phyloP scores from a whole-genome alignment of 805 yeast genomes.

The Maudiozyma bulderi region DNA sequence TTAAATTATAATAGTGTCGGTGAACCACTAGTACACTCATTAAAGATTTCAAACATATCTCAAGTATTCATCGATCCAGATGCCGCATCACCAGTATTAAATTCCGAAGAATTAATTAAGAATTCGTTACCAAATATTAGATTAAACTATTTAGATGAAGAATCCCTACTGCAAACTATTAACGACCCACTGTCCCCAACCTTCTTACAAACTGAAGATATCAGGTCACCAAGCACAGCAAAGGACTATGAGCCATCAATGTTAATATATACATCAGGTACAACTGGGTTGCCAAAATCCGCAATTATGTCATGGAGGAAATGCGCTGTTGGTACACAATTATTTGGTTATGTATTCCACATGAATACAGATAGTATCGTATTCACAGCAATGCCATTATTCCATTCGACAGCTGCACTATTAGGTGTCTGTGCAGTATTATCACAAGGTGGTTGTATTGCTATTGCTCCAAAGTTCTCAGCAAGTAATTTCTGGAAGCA shows the following conservation, averaged over 20 bases:
- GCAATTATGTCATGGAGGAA: slow-evolving; percentile 91
- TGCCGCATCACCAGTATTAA: slow-evolving; percentile 43
- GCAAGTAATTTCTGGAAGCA: slow-evolving; percentile 86
- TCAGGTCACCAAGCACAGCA: slow-evolving; percentile 46
- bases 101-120: slow-evolving; percentile 37
- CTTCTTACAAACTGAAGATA: slow-evolving; percentile 45
- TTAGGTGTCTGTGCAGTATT: slow-evolving; percentile 69
- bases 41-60: slow-evolving; percentile 53
- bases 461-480: slow-evolving; percentile 73
- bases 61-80: slow-evolving; percentile 70
- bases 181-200: slow-evolving; percentile 34
- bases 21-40: slow-evolving; percentile 68
- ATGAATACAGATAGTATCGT: slow-evolving; percentile 47
- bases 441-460: slow-evolving; percentile 62
- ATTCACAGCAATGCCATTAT: slow-evolving; percentile 89
- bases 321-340: slow-evolving; percentile 54
- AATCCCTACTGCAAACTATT: slow-evolving; percentile 34
- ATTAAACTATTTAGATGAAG: slow-evolving; percentile 45
- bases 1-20: slow-evolving; percentile 72
- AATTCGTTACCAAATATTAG: slow-evolving; percentile 31
- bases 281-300: slow-evolving; percentile 90
- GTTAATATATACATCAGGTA: slow-evolving; percentile 84
- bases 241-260: slow-evolving; percentile 55
- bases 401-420: slow-evolving; percentile 89
- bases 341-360: slow-evolving; percentile 63